phyloP scores from a whole-genome alignment of 768 basidiomycete species.

The Suillus variegatus region DNA sequence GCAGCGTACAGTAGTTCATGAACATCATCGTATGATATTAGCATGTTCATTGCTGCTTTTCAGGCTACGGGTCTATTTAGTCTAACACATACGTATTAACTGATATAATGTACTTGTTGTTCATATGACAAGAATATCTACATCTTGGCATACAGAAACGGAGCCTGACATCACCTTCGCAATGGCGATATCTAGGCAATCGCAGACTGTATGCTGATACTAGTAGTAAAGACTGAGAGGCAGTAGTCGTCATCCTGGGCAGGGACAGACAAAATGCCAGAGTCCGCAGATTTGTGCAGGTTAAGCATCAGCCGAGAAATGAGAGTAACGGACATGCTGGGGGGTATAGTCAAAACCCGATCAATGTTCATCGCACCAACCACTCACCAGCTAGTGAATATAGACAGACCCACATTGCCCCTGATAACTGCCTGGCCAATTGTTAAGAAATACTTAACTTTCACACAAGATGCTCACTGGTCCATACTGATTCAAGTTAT shows the following conservation, averaged over 20 bases:
- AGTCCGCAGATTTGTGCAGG: conserved; percentile 43
- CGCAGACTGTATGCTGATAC: background rate
- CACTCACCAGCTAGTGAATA: conserved; percentile 49
- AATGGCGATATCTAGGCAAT: background rate
- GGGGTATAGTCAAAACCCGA: background rate
- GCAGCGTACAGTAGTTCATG: background rate
- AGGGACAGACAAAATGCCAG: conserved; percentile 7
- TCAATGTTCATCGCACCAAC: background rate
- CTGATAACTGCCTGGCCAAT: conserved; percentile 25
- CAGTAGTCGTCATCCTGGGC: background rate
- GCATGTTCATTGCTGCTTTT: background rate
- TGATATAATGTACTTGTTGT: background rate
- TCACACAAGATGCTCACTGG: background rate
- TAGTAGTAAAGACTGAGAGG: background rate
- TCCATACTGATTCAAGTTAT: background rate
- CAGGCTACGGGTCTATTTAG: background rate
- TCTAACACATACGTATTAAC: background rate
- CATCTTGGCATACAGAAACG: background rate
- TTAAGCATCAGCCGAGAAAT: conserved; percentile 61
- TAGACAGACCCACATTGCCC: conserved; percentile 45
- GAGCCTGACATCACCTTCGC: background rate
- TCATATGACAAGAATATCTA: background rate
- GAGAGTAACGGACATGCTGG: conserved; percentile 51
- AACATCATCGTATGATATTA: background rate
- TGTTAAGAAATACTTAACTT: background rate